These are phyloP conservation scores for Sphagnum contortum DNA, from an alignment of 225 moss, liverwort and hornwort species.

Conservation along the genomic window DNA sequence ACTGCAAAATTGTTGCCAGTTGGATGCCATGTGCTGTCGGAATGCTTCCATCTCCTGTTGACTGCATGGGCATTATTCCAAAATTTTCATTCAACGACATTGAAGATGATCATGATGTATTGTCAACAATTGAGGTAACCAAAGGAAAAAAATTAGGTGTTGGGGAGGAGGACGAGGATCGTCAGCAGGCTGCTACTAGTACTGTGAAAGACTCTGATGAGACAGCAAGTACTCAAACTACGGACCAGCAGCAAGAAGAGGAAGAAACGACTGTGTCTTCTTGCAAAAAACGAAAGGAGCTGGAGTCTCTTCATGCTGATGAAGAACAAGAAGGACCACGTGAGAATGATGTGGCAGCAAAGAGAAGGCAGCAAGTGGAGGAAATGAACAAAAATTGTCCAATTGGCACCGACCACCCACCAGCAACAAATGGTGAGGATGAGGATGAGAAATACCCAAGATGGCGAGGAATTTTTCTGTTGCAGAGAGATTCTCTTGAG, in stretches of 20 bases:
- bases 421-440: conserved; percentile 5
- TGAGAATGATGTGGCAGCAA: conserved; percentile 5
- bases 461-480: conserved; percentile 36
- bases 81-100: neutral
- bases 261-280: conserved; percentile 10
- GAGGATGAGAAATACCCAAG: conserved; percentile 21
- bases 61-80: conserved; percentile 26
- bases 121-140: conserved; percentile 1
- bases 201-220: conserved; percentile 1
- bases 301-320: conserved; percentile 14
- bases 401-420: neutral
- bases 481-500: conserved; percentile 38
- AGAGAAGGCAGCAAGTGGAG: conserved; percentile 9
- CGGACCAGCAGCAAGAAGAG: neutral
- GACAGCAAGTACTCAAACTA: conserved; percentile 2
- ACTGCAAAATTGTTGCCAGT: conserved; percentile 34
- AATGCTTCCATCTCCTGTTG: conserved; percentile 35
- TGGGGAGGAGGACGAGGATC: conserved; percentile 8
- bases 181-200: conserved; percentile 3
- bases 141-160: neutral
- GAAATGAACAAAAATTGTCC: conserved; percentile 12
- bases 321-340: conserved; percentile 22
- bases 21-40: conserved; percentile 55
- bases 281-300: conserved; percentile 30
- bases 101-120: neutral